Evolutionary conservation across 2,329 filamentous ascomycete species (phyloP), one percentile per base, ranked within the genome.

Genomic region (Colletotrichum destructivum): DNA sequence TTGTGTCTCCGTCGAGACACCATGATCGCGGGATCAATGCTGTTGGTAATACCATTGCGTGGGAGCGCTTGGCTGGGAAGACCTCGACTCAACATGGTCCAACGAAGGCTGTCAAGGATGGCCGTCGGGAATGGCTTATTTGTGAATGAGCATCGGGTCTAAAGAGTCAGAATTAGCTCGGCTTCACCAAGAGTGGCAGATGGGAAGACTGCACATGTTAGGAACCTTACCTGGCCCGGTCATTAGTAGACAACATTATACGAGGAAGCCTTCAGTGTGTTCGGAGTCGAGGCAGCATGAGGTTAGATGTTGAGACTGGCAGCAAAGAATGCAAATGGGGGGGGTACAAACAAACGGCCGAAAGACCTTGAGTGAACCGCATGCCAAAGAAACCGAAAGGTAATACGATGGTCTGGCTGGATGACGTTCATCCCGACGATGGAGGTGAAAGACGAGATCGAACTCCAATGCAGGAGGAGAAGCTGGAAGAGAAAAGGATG

Each of bases 301-400:
- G 26, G 26, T 26, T 26, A 26, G 3, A 26, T 26, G 26, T 4
- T 26, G 26, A 12, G 42, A 61, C 23, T 38, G 4, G 21, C 31
- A 49, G 57, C 23, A 11, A 49, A 35, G 15, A 23, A 49, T 46
- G 44, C 26, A 61, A 49, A 49, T 7, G 9, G 42, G 42, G 11
- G 44, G 40, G 26, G 21, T 13, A 49, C 15, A 18, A 26, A 38
- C 5, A 31, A 61, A 61, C 57, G 12, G 57, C 4, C 26, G 44
- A 18, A 16, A 38, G 57, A 21, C 15, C n/a, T 61, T 16, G 42
- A 35, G 21, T 21, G 57, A 18, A 49, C 0, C 8, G 57, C 12
- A 15, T 61, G 16, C 57, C 42, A 49, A 47, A 61, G 57, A 61
- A 61, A 16, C 23, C 57, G 16, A 61, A 49, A 61, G 21, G 4